These are phyloP conservation scores for Metschnikowia kofuensis DNA, from an alignment of 805 yeast genomes.

Conservation along the genomic window DNA sequence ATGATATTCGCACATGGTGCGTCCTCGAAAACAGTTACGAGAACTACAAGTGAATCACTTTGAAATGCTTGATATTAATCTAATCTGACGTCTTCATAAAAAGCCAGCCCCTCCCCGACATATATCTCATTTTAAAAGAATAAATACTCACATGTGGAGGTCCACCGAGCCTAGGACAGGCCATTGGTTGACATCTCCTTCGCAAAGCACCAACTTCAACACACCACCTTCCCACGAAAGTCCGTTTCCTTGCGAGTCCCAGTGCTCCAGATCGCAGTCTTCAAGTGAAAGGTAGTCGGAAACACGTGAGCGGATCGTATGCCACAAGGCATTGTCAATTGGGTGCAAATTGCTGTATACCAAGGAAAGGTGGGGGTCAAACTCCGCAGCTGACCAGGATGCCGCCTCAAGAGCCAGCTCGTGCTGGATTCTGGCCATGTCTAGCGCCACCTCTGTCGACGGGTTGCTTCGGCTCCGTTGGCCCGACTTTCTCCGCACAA, in stretches of 20 bases:
- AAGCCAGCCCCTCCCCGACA: background rate
- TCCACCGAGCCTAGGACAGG: constrained; percentile 54
- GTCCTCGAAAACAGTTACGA: too few species aligned
- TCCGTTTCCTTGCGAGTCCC: constrained; percentile 26
- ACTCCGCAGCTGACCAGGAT: constrained; percentile 55
- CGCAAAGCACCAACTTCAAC: constrained; percentile 62
- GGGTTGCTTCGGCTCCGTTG: constrained; percentile 8
- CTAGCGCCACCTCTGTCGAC: constrained; percentile 22
- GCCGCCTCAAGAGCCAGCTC: constrained; percentile 49
- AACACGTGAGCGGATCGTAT: constrained; percentile 61
- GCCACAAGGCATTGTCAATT: constrained; percentile 61
- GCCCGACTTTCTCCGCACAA: constrained; percentile 23
- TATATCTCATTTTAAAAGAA: background rate
- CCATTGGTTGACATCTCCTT: constrained; percentile 73
- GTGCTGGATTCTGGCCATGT: constrained; percentile 29
- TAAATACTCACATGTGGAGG: constrained; percentile 23
- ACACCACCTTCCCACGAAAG: constrained; percentile 70
- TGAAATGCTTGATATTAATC: background rate
- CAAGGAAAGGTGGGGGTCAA: constrained; percentile 70
- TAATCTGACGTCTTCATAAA: background rate
- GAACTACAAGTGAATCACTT: too few species aligned
- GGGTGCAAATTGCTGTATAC: constrained; percentile 65
- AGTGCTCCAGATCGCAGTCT: constrained; percentile 36
- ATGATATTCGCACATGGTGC: too few species aligned
- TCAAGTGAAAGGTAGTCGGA: constrained; percentile 60